Conservation (phyloP, 2,329 filamentous ascomycete species). For the Apiospora marii region DNA sequence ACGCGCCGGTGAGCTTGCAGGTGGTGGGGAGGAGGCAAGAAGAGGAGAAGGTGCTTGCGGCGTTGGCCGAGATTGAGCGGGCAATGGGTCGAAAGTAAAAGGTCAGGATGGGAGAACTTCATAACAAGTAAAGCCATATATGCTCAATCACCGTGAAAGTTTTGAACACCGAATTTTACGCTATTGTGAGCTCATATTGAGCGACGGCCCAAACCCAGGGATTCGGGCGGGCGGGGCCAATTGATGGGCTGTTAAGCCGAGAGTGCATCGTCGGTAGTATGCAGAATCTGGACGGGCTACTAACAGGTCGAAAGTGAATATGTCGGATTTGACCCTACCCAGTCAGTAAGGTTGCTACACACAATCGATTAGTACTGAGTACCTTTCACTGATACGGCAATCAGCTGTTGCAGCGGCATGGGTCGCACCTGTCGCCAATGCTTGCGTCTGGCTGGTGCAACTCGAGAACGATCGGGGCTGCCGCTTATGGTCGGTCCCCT, state of each 20-base stretch:
- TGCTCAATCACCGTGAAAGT: too few species aligned
- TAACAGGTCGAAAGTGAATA: not conserved
- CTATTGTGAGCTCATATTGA: not conserved
- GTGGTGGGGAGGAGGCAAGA: constrained; percentile 60
- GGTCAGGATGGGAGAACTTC: too few species aligned
- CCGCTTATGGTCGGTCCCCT: not conserved
- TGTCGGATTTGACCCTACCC: too few species aligned
- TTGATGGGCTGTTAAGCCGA: not conserved
- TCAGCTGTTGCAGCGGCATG: too few species aligned
- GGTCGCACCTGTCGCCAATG: not conserved
- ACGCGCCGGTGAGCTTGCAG: constrained; percentile 60
- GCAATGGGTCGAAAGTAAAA: constrained; percentile 33
- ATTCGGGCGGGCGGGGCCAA: not conserved
- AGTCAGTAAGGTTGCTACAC: too few species aligned
- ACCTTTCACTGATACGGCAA: too few species aligned
- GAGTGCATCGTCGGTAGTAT: not conserved
- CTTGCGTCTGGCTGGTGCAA: not conserved
- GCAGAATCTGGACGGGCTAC: not conserved
- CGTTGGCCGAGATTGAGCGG: constrained; percentile 42
- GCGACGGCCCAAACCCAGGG: not conserved
- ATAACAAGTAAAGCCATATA: too few species aligned
- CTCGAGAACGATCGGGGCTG: not conserved
- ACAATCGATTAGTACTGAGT: too few species aligned
- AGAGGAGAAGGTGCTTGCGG: constrained; percentile 60
- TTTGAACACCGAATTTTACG: too few species aligned